Evolutionary conservation across 2,329 filamentous ascomycete species (phyloP).

Genomic region (Seiridium cupressi): DNA sequence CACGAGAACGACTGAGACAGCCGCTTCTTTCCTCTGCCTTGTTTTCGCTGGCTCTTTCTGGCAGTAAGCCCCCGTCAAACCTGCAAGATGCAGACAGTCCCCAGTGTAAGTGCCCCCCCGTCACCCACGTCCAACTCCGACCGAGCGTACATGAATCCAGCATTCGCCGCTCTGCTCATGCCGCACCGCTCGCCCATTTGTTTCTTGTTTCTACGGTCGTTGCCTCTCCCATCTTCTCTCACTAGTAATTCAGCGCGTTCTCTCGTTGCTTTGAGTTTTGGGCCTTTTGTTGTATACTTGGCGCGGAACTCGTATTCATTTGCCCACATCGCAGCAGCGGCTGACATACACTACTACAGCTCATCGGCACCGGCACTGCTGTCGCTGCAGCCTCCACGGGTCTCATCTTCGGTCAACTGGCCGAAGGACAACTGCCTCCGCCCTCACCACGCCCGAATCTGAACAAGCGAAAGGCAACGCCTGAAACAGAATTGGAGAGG

Average conservation of each 20-base stretch:
- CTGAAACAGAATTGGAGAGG: conserved; percentile 32
- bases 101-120: conserved; percentile 42
- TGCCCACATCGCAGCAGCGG: neutral
- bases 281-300: too few relatives aligned
- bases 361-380: conserved; percentile 61
- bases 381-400: conserved; percentile 59
- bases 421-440: conserved; percentile 34
- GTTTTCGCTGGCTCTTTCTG: conserved; percentile 28
- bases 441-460: conserved; percentile 26
- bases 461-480: conserved; percentile 27
- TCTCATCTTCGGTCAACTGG: conserved; percentile 56
- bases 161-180: neutral
- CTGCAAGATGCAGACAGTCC: conserved; percentile 53
- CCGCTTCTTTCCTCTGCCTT: conserved; percentile 24
- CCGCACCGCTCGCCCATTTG: neutral
- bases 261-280: neutral
- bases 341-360: conserved; percentile 35
- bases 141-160: neutral
- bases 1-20: conserved; percentile 24
- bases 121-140: neutral
- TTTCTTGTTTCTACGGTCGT: neutral
- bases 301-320: too few relatives aligned
- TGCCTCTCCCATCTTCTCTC: too few relatives aligned
- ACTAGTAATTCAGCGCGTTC: neutral
- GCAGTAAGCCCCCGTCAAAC: conserved; percentile 33